phyloP scores from a whole-genome alignment of 768 basidiomycete genomes.

The Hirschioporus abietinus region DNA sequence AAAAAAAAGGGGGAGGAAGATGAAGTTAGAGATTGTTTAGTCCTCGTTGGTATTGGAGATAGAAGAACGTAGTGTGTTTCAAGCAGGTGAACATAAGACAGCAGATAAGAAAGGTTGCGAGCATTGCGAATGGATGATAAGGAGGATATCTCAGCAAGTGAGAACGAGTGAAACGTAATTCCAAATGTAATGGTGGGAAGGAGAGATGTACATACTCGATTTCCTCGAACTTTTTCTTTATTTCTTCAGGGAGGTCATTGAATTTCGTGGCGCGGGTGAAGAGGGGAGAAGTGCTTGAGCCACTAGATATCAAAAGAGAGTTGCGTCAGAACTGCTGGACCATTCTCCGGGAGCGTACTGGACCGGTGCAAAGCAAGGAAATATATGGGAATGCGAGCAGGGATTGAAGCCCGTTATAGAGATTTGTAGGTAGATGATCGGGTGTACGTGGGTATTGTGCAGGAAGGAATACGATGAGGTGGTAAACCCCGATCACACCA shows the following conservation, averaged over 20 bases:
- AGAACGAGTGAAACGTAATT: background rate
- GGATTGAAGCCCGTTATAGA: background rate
- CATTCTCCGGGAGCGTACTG: background rate
- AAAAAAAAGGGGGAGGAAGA: too few relatives aligned
- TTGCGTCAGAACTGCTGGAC: background rate
- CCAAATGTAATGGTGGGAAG: background rate
- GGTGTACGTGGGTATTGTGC: too few relatives aligned
- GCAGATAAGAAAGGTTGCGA: background rate
- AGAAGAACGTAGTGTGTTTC: too few relatives aligned
- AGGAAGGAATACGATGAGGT: background rate
- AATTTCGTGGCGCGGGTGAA: constrained; percentile 62
- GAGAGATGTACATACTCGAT: constrained; percentile 53
- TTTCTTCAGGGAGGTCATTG: constrained; percentile 71
- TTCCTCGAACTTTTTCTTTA: constrained; percentile 57
- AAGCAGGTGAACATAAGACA: too few relatives aligned
- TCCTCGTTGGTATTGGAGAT: too few relatives aligned
- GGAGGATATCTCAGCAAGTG: background rate
- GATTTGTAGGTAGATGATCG: too few relatives aligned
- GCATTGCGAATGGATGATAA: background rate
- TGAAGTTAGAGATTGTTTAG: too few relatives aligned
- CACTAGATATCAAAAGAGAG: background rate
- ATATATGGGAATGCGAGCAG: constrained; percentile 4
- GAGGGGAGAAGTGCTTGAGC: constrained; percentile 8
- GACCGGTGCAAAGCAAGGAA: background rate
- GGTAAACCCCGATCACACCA: background rate